Percentiles rank a stretch among this genome's conserved stretches.
Evolutionary conservation across 1,284 basidiomycete genomes (phyloP).

Genomic region (Fomitopsis betulina): DNA sequence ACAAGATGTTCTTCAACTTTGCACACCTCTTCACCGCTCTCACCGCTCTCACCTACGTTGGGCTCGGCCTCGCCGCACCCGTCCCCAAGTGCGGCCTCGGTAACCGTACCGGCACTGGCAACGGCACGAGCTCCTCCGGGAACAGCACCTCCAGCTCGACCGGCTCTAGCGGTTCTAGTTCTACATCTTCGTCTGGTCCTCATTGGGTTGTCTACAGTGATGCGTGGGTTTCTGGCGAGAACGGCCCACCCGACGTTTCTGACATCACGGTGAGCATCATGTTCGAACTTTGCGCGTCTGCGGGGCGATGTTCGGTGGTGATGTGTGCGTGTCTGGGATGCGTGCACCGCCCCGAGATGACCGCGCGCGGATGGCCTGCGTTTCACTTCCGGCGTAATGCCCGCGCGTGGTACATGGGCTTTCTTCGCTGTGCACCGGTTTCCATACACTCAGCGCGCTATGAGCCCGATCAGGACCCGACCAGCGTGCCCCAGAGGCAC

Average conservation of each 20-base stretch:
- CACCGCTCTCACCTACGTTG: conserved; percentile 4
- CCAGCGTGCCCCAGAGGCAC: neutral
- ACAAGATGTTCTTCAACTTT: conserved; percentile 3
- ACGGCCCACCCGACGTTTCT: conserved; percentile 32
- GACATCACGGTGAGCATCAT: conserved; percentile 28
- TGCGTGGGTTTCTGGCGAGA: conserved; percentile 33
- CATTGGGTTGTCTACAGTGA: conserved; percentile 43
- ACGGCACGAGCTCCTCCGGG: conserved; percentile 11
- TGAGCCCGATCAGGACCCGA: no score
- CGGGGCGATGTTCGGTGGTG: neutral
- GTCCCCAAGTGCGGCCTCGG: conserved; percentile 4
- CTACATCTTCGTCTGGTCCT: conserved; percentile 26
- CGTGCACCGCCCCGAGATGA: no score
- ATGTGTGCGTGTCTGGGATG: neutral
- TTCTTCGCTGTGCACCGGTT: neutral
- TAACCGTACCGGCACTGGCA: neutral
- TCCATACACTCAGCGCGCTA: no score
- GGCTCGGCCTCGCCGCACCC: conserved; percentile 9
- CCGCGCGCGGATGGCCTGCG: no score
- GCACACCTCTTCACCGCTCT: conserved; percentile 6
- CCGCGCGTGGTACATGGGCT: no score
- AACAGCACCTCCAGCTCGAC: conserved; percentile 11
- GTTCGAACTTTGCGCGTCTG: neutral
- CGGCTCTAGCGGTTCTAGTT: conserved; percentile 11
- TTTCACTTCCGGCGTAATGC: no score